Percentiles rank a stretch among this genome's conserved stretches.
Evolutionary conservation across 2,329 filamentous ascomycete species (phyloP).

Genomic region (Arachnomyces sp.): DNA sequence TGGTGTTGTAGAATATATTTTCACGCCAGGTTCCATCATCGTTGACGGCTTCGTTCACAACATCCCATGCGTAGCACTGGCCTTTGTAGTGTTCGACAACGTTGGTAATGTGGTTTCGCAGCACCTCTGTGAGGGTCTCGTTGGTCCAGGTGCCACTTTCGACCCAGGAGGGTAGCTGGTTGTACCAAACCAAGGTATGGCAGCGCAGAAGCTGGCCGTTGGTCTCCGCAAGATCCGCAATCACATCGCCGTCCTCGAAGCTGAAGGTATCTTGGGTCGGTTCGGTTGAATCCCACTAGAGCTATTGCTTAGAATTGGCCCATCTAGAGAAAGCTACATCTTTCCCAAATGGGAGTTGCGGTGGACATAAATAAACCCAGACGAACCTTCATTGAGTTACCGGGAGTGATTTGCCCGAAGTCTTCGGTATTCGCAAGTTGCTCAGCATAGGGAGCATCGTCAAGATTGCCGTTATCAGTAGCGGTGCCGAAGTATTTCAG

Average conservation of each 20-base stretch:
- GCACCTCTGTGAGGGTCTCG: slow-evolving; percentile 47
- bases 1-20: slow-evolving; percentile 35
- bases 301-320: slow-evolving; percentile 2
- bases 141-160: slow-evolving; percentile 49
- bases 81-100: slow-evolving; percentile 30
- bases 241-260: slow-evolving; percentile 49
- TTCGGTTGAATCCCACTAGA: slow-evolving; percentile 56
- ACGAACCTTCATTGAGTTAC: slow-evolving; percentile 51
- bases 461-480: slow-evolving; percentile 49
- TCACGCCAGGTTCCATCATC: slow-evolving; percentile 41
- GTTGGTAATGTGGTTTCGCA: slow-evolving; percentile 41
- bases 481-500: slow-evolving; percentile 52
- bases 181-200: slow-evolving; percentile 51
- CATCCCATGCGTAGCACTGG: slow-evolving; percentile 33
- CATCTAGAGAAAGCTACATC: not conserved
- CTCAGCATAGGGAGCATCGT: slow-evolving; percentile 47
- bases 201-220: slow-evolving; percentile 50
- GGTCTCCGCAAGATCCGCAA: slow-evolving; percentile 32
- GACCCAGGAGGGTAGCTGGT: slow-evolving; percentile 47
- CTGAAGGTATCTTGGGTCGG: slow-evolving; percentile 50
- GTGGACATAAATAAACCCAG: not conserved
- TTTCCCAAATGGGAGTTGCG: not conserved
- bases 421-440: slow-evolving; percentile 53
- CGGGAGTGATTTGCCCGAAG: slow-evolving; percentile 59
- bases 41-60: slow-evolving; percentile 37